Evolutionary conservation across 106 monocot genomes (phyloP).

Genomic region (Ottelia alismoides): DNA sequence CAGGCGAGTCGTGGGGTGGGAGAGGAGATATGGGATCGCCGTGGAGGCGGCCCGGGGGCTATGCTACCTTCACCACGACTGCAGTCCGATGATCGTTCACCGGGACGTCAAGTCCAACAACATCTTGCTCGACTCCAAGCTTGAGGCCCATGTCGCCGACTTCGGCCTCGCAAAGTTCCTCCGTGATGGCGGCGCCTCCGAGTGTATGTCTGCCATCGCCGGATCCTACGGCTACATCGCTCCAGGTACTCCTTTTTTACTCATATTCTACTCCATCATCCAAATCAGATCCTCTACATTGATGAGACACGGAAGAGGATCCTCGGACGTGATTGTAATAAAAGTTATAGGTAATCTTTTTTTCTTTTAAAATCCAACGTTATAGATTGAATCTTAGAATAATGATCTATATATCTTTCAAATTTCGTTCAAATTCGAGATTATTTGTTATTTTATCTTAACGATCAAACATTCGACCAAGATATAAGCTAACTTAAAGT

Average conservation of each 20-base stretch:
- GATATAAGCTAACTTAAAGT: no score
- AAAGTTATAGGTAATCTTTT: neutral
- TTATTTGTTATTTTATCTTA: no score
- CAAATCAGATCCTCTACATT: neutral
- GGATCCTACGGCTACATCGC: no score
- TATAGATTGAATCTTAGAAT: no score
- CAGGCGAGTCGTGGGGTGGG: slow-evolving; percentile 54
- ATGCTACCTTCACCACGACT: no score
- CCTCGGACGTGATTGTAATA: neutral
- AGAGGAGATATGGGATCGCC: slow-evolving; percentile 63
- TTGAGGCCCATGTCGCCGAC: slow-evolving; percentile 60
- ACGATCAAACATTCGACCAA: no score
- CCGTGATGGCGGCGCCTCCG: slow-evolving; percentile 56
- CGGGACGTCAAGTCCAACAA: no score
- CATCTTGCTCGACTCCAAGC: slow-evolving; percentile 53
- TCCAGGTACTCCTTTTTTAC: neutral
- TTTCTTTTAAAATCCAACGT: no score
- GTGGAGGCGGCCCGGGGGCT: no score
- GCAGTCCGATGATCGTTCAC: no score
- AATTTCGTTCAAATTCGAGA: no score
- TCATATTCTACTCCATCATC: neutral
- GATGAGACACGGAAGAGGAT: neutral
- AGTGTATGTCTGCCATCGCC: slow-evolving; percentile 85
- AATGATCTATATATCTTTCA: no score
- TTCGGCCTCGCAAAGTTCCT: slow-evolving; percentile 70